phyloP scores from a whole-genome alignment of 1,139 yeast genomes.

The Diutina scorzettiae region DNA sequence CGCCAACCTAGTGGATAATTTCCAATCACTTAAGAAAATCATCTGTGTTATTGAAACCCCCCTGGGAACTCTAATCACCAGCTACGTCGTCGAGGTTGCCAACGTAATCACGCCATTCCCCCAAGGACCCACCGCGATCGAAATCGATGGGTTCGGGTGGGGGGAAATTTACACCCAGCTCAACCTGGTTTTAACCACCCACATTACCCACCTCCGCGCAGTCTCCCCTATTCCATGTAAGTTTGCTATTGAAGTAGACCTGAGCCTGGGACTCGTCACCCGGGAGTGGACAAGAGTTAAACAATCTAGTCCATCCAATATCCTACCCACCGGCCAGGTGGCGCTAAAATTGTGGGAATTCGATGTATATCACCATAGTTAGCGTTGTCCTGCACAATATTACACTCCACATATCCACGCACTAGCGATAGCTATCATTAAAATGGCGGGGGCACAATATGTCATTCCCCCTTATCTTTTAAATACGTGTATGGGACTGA shows the following conservation, averaged over 20 bases:
- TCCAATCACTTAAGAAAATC: conserved; percentile 17
- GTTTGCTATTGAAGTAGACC: conserved; percentile 1
- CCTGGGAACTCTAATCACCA: conserved; percentile 9
- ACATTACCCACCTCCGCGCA: conserved; percentile 17
- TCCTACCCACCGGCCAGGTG: not conserved
- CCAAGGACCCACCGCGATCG: conserved; percentile 12
- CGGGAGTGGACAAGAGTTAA: not conserved
- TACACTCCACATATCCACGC: too few species aligned
- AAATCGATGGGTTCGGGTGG: conserved; percentile 22
- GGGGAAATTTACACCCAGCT: conserved; percentile 22
- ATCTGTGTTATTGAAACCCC: conserved; percentile 16
- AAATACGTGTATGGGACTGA: conserved; percentile 25
- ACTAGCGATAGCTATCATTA: not conserved
- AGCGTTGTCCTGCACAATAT: too few species aligned
- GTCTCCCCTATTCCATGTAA: not conserved
- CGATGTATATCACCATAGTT: conserved; percentile 2
- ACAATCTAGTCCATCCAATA: too few species aligned
- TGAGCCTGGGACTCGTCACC: not conserved
- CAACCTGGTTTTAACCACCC: conserved; percentile 19
- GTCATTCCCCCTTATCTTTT: conserved; percentile 35
- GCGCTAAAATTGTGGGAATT: not conserved
- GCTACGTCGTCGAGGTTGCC: conserved; percentile 21
- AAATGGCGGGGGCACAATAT: conserved; percentile 11
- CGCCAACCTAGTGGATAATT: conserved; percentile 14
- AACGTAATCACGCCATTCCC: conserved; percentile 11